Evolutionary conservation across 257 asterid species (phyloP), one percentile per base, ranked within the genome.

Genomic region (Solanum microdontum): DNA sequence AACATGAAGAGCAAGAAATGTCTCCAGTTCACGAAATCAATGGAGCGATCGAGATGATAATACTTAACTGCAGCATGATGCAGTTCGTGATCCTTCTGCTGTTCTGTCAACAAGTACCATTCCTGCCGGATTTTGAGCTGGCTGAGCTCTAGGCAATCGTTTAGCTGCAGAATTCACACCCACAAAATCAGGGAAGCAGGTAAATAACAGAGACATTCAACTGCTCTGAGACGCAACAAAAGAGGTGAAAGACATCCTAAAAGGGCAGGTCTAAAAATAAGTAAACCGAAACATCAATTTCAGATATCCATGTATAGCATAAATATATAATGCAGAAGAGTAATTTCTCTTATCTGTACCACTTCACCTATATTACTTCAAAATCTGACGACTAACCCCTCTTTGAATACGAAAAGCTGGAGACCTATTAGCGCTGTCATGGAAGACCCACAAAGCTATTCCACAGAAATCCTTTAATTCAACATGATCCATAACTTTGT

Each of bases 71-170:
- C 96, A 95, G 89, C 98, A 94, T 26, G 95, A 88, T 77, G 94
- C 89, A 62, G 93, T 73, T 86, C 87, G 92, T 23, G 98, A 89
- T 85, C 93, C 95, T 88, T 93, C 94, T 48, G 92, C 91, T 66
- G 95, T 93, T 90, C 95, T 93, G 88, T 93, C 97, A 10, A 91
- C 94, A 51, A 93, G 93, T 86, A 94, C 94, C 98, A 94, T 93
- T 87, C 98, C 98, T 14, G 98, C 89, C 19, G 94, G 92, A 88
- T 91, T 95, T 90, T 91, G 95, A 86, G 93, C 86, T 45, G 98
- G 91, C 88, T 92, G 98, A 90, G 96, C 95, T 90, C 92, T 92
- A 66, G 97, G 95, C 87, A 95, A 90, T 90, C 89, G 92, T 91
- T 93, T 93, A 13, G 98, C 98, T 95, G 96, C 85, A 86, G 45